A percentile compares a stretch with the other conserved stretches of the same genome.
Conservation (phyloP, 2,329 filamentous ascomycete species). For the Colletotrichum spaethianum region DNA sequence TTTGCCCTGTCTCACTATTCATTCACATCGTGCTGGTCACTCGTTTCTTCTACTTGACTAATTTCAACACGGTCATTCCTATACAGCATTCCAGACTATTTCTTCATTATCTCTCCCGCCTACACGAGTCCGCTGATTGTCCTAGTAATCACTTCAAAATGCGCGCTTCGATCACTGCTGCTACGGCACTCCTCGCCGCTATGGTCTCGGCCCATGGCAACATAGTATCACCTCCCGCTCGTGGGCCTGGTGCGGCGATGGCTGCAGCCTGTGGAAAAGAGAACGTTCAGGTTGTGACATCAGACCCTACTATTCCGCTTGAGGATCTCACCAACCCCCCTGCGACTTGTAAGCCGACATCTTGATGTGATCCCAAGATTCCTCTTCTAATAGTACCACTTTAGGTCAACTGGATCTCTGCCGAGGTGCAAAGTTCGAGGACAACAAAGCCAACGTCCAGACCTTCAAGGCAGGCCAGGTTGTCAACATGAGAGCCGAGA, state of each 20-base stretch:
- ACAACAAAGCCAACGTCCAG: constrained; percentile 60
- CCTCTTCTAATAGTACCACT: not conserved
- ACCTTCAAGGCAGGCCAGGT: constrained; percentile 58
- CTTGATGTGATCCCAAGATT: not conserved
- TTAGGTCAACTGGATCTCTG: constrained; percentile 57
- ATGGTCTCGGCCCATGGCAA: constrained; percentile 60
- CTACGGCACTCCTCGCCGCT: constrained; percentile 39
- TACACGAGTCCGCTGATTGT: not conserved
- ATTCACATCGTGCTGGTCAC: constrained; percentile 36
- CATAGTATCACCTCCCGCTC: constrained; percentile 58
- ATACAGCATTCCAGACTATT: constrained; percentile 1
- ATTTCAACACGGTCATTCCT: constrained; percentile 1
- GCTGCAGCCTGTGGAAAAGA: constrained; percentile 59
- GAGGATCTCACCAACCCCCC: constrained; percentile 47
- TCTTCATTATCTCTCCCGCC: not conserved
- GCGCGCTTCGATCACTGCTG: constrained; percentile 36
- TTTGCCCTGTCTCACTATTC: constrained; percentile 11
- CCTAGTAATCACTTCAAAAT: constrained; percentile 27
- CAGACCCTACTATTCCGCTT: constrained; percentile 54
- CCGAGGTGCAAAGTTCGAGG: constrained; percentile 61
- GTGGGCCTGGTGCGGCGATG: constrained; percentile 59
- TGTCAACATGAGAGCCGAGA: constrained; percentile 56
- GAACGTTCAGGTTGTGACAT: constrained; percentile 51
- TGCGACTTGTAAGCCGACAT: constrained; percentile 46
- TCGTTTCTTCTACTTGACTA: constrained; percentile 29